Conservation (phyloP, 2,329 filamentous ascomycete species). For the Beauveria australis region DNA sequence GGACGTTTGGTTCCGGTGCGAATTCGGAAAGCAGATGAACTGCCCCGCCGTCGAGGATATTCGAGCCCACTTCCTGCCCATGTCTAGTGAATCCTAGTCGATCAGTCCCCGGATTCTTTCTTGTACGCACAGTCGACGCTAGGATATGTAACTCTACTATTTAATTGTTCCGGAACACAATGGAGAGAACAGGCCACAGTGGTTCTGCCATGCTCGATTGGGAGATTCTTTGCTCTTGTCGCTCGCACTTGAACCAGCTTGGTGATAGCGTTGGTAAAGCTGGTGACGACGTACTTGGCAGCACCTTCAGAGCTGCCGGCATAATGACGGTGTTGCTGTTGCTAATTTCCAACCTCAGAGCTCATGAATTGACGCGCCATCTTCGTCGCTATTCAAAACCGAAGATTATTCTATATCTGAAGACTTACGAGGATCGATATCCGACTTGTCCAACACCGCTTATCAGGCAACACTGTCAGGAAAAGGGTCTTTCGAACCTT, state of each 20-base stretch:
- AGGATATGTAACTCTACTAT: background rate
- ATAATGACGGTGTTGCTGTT: background rate
- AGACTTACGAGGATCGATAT: background rate
- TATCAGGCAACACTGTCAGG: background rate
- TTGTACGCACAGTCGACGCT: background rate
- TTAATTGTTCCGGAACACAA: background rate
- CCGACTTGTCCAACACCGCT: background rate
- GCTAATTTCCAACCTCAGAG: too few species aligned
- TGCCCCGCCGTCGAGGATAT: slow-evolving; percentile 1
- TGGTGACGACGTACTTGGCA: background rate
- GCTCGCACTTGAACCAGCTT: background rate
- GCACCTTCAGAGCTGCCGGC: background rate
- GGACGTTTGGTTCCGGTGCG: background rate
- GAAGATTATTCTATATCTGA: too few species aligned
- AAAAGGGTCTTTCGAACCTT: background rate
- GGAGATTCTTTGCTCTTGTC: background rate
- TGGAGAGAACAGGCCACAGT: background rate
- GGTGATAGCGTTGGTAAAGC: background rate
- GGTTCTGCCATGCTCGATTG: background rate
- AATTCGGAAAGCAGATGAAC: slow-evolving; percentile 3
- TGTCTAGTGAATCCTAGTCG: background rate
- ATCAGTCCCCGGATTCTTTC: slow-evolving; percentile 5
- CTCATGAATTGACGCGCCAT: too few species aligned
- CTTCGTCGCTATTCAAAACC: too few species aligned
- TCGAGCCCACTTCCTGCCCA: background rate